Evolutionary conservation across 139 green algal species (phyloP).

Genomic region (Chlamydomonas sp.): DNA sequence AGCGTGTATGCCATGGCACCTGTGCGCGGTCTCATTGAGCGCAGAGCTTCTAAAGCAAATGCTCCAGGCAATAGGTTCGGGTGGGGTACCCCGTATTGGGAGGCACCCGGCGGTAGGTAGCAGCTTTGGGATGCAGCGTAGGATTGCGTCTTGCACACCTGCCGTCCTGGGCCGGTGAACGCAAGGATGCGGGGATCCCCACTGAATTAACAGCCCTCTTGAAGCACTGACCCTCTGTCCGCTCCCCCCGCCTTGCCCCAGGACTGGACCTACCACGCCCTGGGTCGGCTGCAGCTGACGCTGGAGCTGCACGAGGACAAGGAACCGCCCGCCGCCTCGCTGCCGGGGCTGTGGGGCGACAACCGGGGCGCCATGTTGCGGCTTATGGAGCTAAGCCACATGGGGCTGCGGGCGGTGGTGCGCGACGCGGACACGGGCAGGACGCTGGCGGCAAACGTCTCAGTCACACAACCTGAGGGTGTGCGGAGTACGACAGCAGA

Average conservation of each 20-base stretch:
- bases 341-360: constrained; percentile 15
- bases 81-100: too few relatives aligned
- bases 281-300: constrained; percentile 28
- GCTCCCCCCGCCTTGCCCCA: background rate
- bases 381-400: constrained; percentile 18
- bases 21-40: too few relatives aligned
- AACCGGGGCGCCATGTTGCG: background rate
- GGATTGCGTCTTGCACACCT: too few relatives aligned
- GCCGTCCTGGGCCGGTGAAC: too few relatives aligned
- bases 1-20: too few relatives aligned
- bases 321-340: background rate
- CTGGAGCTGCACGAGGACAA: constrained; percentile 46
- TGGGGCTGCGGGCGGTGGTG: constrained; percentile 9
- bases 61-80: too few relatives aligned
- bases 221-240: background rate
- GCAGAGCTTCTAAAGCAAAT: too few relatives aligned
- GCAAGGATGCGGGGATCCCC: background rate
- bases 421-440: background rate
- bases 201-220: background rate
- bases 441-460: constrained; percentile 16
- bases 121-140: too few relatives aligned
- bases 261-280: constrained; percentile 41
- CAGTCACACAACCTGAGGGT: background rate
- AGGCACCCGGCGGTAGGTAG: too few relatives aligned
- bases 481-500: background rate